phyloP scores from a whole-genome alignment of 1,284 basidiomycete genomes.

The Malassezia arunalokei region DNA sequence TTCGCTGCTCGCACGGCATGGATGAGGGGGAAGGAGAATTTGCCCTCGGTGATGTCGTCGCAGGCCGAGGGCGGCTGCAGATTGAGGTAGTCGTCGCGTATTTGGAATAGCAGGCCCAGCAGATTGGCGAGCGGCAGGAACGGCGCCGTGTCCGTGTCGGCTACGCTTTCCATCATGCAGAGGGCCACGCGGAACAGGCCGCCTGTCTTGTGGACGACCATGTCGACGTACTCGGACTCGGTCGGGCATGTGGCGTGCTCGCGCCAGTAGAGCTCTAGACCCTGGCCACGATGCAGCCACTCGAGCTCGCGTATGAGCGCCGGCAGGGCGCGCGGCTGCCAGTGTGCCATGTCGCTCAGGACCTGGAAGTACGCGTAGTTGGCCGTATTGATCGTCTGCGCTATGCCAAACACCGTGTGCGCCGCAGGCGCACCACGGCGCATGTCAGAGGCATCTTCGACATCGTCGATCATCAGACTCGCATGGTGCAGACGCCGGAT shows the following conservation, averaged over 20 bases:
- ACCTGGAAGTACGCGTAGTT: conserved; percentile 83
- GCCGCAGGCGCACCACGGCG: conserved; percentile 75
- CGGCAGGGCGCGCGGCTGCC: conserved; percentile 57
- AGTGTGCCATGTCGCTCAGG: conserved; percentile 51
- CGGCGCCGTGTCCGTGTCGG: conserved; percentile 6
- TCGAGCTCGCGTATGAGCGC: conserved; percentile 57
- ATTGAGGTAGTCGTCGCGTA: conserved; percentile 95
- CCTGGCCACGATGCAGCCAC: conserved; percentile 85
- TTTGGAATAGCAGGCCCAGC: conserved; percentile 88
- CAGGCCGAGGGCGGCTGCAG: conserved; percentile 76
- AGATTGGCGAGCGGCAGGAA: conserved; percentile 74
- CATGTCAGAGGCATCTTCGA: conserved; percentile 87
- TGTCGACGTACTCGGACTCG: conserved; percentile 83
- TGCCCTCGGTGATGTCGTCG: conserved; percentile 88
- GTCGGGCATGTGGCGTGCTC: conserved; percentile 83
- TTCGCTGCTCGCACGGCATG: conserved; percentile 59
- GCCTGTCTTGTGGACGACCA: conserved; percentile 99
- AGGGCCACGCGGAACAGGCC: conserved; percentile 82
- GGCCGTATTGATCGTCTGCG: conserved; percentile 93
- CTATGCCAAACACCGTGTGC: conserved; percentile 87
- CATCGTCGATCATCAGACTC: conserved; percentile 88
- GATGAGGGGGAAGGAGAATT: conserved; percentile 88
- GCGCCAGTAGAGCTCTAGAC: conserved; percentile 85
- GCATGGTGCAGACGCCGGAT: conserved; percentile 90
- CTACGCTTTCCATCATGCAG: conserved; percentile 68